Evolutionary conservation across 1,284 basidiomycete species (phyloP).

Genomic region (Spongiforma sp.): DNA sequence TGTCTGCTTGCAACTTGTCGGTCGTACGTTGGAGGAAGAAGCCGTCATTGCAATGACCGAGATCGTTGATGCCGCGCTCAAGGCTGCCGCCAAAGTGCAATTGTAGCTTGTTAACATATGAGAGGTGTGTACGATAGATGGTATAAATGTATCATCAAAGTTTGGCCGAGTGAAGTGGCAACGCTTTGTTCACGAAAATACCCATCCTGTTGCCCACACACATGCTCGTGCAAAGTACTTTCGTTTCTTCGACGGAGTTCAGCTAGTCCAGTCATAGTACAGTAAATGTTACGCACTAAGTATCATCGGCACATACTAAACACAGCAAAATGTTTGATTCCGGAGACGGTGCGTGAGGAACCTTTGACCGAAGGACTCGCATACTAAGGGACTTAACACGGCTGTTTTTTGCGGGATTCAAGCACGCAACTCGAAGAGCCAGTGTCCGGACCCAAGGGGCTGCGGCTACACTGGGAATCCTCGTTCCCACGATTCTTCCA

Average conservation of each 20-base stretch:
- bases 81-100: constrained; percentile 1
- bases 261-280: constrained; percentile 78
- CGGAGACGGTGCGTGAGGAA: too few relatives aligned
- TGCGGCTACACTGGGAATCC: too few relatives aligned
- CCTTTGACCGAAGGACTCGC: too few relatives aligned
- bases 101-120: neutral
- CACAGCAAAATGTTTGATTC: too few relatives aligned
- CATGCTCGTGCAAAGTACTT: constrained; percentile 84
- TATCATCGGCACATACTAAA: too few relatives aligned
- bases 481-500: too few relatives aligned
- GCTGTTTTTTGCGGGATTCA: too few relatives aligned
- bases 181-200: constrained; percentile 79
- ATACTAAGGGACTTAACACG: too few relatives aligned
- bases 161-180: constrained; percentile 26
- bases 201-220: constrained; percentile 92
- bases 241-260: constrained; percentile 75
- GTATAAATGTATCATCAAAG: constrained; percentile 22
- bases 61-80: constrained; percentile 53
- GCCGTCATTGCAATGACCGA: constrained; percentile 68
- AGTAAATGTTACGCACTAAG: too few relatives aligned
- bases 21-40: constrained; percentile 73
- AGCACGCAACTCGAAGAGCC: too few relatives aligned
- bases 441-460: too few relatives aligned
- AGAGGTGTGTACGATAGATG: constrained; percentile 1
- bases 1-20: constrained; percentile 70